phyloP scores from a whole-genome alignment of 768 basidiomycete genomes.

The Leucocoprinus leucothites region DNA sequence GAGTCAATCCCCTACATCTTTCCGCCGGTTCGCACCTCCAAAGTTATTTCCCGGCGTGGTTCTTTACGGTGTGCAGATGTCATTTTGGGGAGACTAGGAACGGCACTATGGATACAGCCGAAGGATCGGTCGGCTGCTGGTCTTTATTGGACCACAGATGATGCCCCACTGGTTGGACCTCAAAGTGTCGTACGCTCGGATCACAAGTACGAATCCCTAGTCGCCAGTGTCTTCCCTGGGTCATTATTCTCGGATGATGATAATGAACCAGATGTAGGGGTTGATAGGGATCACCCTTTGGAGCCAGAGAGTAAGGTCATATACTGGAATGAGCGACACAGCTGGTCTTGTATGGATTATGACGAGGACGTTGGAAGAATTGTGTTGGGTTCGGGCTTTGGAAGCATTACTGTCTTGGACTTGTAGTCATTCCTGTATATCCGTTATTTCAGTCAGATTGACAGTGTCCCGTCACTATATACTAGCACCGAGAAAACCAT shows the following conservation, averaged over 20 bases:
- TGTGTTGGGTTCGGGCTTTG: slow-evolving; percentile 1
- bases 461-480: too few relatives aligned
- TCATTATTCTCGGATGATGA: slow-evolving; percentile 21
- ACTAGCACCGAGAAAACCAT: too few relatives aligned
- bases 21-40: slow-evolving; percentile 40
- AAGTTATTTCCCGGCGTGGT: slow-evolving; percentile 42
- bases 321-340: not conserved
- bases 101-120: slow-evolving; percentile 64
- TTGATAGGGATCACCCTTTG: not conserved
- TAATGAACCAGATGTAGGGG: not conserved
- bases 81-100: slow-evolving; percentile 50
- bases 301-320: slow-evolving; percentile 16
- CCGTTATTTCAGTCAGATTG: too few relatives aligned
- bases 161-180: slow-evolving; percentile 15
- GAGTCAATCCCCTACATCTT: slow-evolving; percentile 35
- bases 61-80: slow-evolving; percentile 53
- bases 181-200: not conserved
- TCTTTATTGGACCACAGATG: slow-evolving; percentile 23
- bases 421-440: not conserved
- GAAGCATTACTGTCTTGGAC: not conserved
- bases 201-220: slow-evolving; percentile 35
- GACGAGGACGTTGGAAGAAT: slow-evolving; percentile 6
- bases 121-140: slow-evolving; percentile 39
- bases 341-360: slow-evolving; percentile 6
- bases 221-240: slow-evolving; percentile 51